Evolutionary conservation across 495 filamentous ascomycete species (phyloP).

Genomic region (Aspergillus sparsus): DNA sequence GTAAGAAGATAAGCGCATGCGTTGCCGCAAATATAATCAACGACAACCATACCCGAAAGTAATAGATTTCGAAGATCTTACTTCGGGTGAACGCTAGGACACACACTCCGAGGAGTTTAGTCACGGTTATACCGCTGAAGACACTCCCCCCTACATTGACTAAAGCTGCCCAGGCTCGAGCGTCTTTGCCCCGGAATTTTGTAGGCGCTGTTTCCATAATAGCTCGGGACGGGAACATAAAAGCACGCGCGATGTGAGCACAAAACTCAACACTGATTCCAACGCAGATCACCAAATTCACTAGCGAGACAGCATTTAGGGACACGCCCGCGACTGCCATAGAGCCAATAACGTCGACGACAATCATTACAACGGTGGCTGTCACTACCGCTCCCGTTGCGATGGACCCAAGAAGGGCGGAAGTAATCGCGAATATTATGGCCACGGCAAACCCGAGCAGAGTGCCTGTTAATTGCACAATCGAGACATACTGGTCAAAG

Average conservation of each 20-base stretch:
- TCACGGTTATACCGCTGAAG: constrained; percentile 94
- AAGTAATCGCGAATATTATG: constrained; percentile 77
- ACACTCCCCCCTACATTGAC: constrained; percentile 93
- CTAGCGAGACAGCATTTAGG: constrained; percentile 95
- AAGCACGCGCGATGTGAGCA: constrained; percentile 93
- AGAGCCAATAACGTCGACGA: constrained; percentile 90
- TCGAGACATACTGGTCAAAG: constrained; percentile 93
- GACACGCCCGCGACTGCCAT: constrained; percentile 89
- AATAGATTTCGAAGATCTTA: constrained; percentile 99
- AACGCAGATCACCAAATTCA: constrained; percentile 95
- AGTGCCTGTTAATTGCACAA: constrained; percentile 73
- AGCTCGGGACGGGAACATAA: constrained; percentile 81
- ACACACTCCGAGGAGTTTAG: constrained; percentile 87
- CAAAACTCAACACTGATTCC: constrained; percentile 97
- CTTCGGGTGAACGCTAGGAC: constrained; percentile 93
- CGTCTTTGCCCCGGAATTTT: constrained; percentile 73
- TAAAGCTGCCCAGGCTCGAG: constrained; percentile 85
- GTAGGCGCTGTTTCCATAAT: constrained; percentile 71
- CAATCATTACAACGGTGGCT: constrained; percentile 83
- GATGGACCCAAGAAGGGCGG: constrained; percentile 78
- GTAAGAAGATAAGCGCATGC: constrained; percentile 89
- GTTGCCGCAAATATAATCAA: constrained; percentile 85
- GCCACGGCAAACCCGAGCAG: constrained; percentile 80
- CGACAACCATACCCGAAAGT: constrained; percentile 94
- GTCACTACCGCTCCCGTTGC: constrained; percentile 81